A percentile compares a stretch with the other conserved stretches of the same genome.
Evolutionary conservation across 805 yeast species (phyloP).

Genomic region (Wickerhamomyces chambardii): DNA sequence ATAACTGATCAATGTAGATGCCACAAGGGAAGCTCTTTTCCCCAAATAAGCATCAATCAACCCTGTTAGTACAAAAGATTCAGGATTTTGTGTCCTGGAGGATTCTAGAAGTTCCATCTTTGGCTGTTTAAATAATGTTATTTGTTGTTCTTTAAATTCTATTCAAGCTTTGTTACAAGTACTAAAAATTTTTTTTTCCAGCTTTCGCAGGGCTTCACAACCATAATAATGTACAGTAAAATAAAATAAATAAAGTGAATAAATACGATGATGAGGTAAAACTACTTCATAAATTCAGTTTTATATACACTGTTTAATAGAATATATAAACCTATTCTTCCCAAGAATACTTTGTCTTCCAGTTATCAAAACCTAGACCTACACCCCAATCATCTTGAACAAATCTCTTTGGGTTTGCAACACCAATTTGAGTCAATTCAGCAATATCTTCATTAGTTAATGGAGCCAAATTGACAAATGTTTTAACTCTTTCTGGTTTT

Average conservation of each 20-base stretch:
- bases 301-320: no score
- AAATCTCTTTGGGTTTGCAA: slow-evolving; percentile 20
- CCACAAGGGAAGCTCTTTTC: slow-evolving; percentile 58
- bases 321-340: slow-evolving; percentile 1
- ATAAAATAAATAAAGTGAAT: no score
- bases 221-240: no score
- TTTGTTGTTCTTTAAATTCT: no score
- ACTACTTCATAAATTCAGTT: no score
- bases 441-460: slow-evolving; percentile 33
- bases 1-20: slow-evolving; percentile 50
- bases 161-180: no score
- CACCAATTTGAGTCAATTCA: slow-evolving; percentile 23
- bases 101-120: slow-evolving; percentile 14
- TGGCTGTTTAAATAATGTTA: no score
- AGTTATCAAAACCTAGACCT: slow-evolving; percentile 10
- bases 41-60: slow-evolving; percentile 54
- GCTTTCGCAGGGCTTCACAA: no score
- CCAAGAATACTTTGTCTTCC: slow-evolving; percentile 10
- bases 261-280: no score
- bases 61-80: slow-evolving; percentile 47
- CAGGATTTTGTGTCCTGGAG: slow-evolving; percentile 50
- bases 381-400: slow-evolving; percentile 18
- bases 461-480: slow-evolving; percentile 25
- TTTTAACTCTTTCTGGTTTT: slow-evolving; percentile 50
- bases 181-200: no score